Evolutionary conservation across 148 eudicot genomes (phyloP), one percentile per base, ranked within the genome.

Genomic region (Beta vulgaris): DNA sequence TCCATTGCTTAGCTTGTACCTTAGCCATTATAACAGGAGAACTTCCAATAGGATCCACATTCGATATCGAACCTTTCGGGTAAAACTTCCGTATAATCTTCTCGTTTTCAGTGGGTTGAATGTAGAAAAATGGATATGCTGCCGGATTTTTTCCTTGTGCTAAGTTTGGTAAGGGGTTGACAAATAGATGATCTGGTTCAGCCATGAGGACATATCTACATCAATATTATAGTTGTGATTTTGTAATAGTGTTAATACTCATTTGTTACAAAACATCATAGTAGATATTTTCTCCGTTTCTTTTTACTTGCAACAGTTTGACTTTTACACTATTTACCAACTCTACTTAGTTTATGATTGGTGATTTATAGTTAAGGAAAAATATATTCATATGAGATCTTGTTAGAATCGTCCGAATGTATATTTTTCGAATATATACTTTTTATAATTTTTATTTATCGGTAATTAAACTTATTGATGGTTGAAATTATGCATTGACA

Each of bases 151-250:
- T 68, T 25, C 80, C 86, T 15, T 49, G 37, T 13, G 86, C 69
- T 53, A 86, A 72, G 74, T 86, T 86, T 2, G 88, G 88, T 21
- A 86, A 43, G 28, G 88, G 86, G 6, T 79, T 83, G 12, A 83
- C 74, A 69, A 86, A 76, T 59, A 86, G 71, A 61, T 86, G 88
- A 76, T 86, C 88, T 15, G 88, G 88, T 68, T 86, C 88, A 40
- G 73, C 86, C 88, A 86, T 86, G 31, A 86, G 69, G 7, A 86
- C 35, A 54, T 83, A 86, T 19, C 88, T 86, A 53, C 32, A 71
- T 61, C 32, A 35, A 71, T 29, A 32, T 10, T 28, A 34, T 15
- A 4, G 37, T 37, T 21, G 36, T 65, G 36, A 75, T 49, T 63
- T 13, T 55, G 28, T 55, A n/a, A 53, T 35, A 65, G 26, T 28